Evolutionary conservation across 495 filamentous ascomycete species (phyloP), one percentile per base, ranked within the genome.

Genomic region (Xylaria flabelliformis): DNA sequence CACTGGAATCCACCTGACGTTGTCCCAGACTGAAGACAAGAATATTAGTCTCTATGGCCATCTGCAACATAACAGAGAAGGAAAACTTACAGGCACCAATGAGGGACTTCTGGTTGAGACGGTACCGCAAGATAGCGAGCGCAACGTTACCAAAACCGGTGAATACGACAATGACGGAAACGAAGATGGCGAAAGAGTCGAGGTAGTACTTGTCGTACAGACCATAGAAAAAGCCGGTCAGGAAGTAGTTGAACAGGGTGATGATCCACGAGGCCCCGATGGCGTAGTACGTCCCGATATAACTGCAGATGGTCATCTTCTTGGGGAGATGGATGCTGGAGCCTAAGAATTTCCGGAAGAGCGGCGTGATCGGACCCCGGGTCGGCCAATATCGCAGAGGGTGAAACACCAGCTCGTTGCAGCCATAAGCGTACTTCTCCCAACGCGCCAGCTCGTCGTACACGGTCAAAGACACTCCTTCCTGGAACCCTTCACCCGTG

Each of bases 401-500:
- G 75, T 87, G 82, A 64, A 84, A 84, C 70, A 92, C 75, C 62
- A 92, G 78, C 79, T 93, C 91, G 78, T 88, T 91, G 77, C 91
- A 93, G 1, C 91, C 91, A 72, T 91, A 93, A 0, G 91, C 91
- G 77, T 93, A 93, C 75, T 93, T 93, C 76, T 93, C 91, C 91
- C 91, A 93, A 48, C 91, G 89, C 1, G 88, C 86, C 10, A 93
- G 80, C 79, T 93, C 91, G 77, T 93, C 91, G 79, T 93, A 93
- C 19, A 93, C 90, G 13, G 91, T 93, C 29, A 93, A 82, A 24
- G 90, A 92, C 59, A 93, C 91, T 64, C 91, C 91, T 77, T 93
- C 91, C 72, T 92, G 91, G 82, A 91, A 93, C 21, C 88, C 91
- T 9, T 88, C 83, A 50, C 87, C 87, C 17, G 85, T 85, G 78